Base-by-base conservation (phyloP, 768 basidiomycete genomes). In the Hysterangium stoloniferum region DNA sequence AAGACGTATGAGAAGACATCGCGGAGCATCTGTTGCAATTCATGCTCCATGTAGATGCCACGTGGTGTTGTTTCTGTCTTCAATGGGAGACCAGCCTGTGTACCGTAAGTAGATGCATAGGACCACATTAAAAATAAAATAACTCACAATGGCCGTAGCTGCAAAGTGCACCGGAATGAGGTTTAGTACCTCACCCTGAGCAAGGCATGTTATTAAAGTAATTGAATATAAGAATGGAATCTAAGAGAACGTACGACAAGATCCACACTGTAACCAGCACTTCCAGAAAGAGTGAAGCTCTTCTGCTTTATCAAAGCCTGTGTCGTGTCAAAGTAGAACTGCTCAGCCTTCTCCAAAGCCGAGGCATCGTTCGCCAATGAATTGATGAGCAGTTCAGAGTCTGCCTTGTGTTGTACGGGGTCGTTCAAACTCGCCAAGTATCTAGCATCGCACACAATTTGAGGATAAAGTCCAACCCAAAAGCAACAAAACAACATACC, bases 1-100 rank as follows among this genome's bases (percentile, higher is more conserved):
- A 90, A 91, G 52, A 91, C 67, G 61, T 76, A 88, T 35, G 77
- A 66, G 63, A 88, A 90, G 45, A 90, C 82, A 19, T 85, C 80
- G 22, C 75, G 71, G 6, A 89, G 73, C 33, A 81, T 79, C 15
- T 71, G 64, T 55, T 76, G 85, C 37, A 91, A 66, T 58, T 86
- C 75, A 36, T 66, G 57, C 28, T 81, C 72, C 2, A 82, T 82
- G 58, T 78, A 86, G 31, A 68, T 66, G n/a, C 82, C 86, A n/a
- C 69, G 58, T 20, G 71, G 68, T 12, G 73, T 61, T 2, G 72
- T 57, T 48, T 73, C 74, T 1, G 75, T 76, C 66, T 83, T 86
- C 48, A 90, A 68, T n/a, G 70, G 63, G 52, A 91, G 80, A 12
- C 86, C 86, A 51, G 80, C 82, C 86, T 89, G 43, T 19, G 33